Percentiles rank a stretch among this genome's conserved stretches.
Evolutionary conservation across 352 stramenopile species (phyloP).

Genomic region (Thalassiosira exigua): DNA sequence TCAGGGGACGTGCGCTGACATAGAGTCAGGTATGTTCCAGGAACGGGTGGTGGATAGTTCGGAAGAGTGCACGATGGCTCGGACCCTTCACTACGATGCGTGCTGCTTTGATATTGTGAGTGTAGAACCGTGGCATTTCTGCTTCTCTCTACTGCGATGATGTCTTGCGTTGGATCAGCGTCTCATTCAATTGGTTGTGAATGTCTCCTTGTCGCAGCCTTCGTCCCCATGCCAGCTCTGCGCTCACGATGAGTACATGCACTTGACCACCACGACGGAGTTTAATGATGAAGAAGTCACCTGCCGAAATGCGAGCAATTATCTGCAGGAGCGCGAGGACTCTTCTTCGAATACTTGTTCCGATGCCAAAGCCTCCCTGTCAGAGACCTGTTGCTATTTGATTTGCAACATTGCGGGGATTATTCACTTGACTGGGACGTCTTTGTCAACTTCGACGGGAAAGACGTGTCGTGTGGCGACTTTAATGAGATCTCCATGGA

Average conservation of each 20-base stretch:
- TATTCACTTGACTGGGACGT: constrained; percentile 64
- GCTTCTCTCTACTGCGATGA: too few species aligned
- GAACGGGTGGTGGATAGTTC: constrained; percentile 30
- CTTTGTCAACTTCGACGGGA: constrained; percentile 53
- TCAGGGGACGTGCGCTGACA: constrained; percentile 40
- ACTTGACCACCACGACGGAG: constrained; percentile 43
- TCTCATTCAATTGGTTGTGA: too few species aligned
- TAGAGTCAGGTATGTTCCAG: constrained; percentile 55
- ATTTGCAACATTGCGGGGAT: constrained; percentile 66
- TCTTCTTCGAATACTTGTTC: constrained; percentile 42
- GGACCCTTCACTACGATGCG: constrained; percentile 55
- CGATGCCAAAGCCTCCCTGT: constrained; percentile 36
- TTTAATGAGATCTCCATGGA: constrained; percentile 63
- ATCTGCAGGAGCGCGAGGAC: constrained; percentile 53
- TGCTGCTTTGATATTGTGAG: constrained; percentile 68
- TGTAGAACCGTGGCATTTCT: too few species aligned
- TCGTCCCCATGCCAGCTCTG: constrained; percentile 55
- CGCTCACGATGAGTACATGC: constrained; percentile 58
- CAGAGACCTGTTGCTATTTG: constrained; percentile 60
- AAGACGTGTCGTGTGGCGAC: constrained; percentile 61
- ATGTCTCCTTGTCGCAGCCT: constrained; percentile 38
- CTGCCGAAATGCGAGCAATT: constrained; percentile 57
- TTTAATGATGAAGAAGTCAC: constrained; percentile 60
- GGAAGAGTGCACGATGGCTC: constrained; percentile 52
- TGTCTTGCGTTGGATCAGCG: too few species aligned